Evolutionary conservation across 352 stramenopile genomes (phyloP).

Genomic region (Poterioochromonas sp.): DNA sequence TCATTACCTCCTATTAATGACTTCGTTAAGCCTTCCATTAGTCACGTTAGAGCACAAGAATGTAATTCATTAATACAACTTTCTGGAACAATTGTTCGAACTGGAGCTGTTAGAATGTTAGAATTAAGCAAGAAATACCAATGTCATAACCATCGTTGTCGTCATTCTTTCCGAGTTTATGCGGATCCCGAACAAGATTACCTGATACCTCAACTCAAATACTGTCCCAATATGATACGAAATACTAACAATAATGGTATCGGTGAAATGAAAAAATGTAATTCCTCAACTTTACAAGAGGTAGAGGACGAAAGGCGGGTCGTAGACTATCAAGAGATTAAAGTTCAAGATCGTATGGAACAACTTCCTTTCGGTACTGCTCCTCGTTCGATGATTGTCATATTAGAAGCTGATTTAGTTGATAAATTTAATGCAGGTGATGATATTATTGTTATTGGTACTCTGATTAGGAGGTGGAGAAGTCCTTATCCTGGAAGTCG

Average conservation of each 20-base stretch:
- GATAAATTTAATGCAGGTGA: constrained; percentile 82
- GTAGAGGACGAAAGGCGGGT: constrained; percentile 48
- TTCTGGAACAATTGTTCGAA: constrained; percentile 73
- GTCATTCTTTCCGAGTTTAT: constrained; percentile 64
- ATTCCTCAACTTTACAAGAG: constrained; percentile 59
- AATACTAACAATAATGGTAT: constrained; percentile 48
- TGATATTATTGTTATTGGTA: constrained; percentile 75
- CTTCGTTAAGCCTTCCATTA: constrained; percentile 71
- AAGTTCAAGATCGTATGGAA: constrained; percentile 88
- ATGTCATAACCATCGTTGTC: constrained; percentile 63
- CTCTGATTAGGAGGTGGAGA: constrained; percentile 82
- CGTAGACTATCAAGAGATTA: constrained; percentile 84
- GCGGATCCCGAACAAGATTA: constrained; percentile 80
- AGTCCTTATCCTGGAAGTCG: constrained; percentile 62
- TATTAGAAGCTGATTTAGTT: constrained; percentile 80
- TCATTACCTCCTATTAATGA: constrained; percentile 72
- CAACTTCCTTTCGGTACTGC: constrained; percentile 78
- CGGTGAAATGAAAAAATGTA: constrained; percentile 57
- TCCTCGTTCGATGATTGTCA: constrained; percentile 80
- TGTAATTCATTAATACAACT: constrained; percentile 52
- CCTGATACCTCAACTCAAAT: constrained; percentile 63
- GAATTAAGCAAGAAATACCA: constrained; percentile 71
- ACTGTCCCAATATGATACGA: constrained; percentile 47
- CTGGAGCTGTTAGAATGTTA: constrained; percentile 82
- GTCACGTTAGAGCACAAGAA: constrained; percentile 34